Conservation (phyloP, 352 stramenopile species). For the Phytophthora pinifolia region DNA sequence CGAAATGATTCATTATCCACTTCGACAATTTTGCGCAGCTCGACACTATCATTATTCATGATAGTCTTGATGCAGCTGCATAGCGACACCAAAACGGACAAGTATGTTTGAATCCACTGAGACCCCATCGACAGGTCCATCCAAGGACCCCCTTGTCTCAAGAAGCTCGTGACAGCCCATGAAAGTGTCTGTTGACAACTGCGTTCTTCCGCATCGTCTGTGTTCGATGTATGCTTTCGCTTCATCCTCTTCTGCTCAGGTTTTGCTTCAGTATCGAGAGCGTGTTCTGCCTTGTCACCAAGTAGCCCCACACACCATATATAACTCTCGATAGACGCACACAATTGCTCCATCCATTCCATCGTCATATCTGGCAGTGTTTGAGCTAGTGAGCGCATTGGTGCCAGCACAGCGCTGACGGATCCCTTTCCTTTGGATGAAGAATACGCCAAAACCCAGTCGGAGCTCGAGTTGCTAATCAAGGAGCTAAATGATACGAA, state of each 20-base stretch:
- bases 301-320: conserved; percentile 56
- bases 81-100: conserved; percentile 30
- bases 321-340: conserved; percentile 58
- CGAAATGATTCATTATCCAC: conserved; percentile 25
- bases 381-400: conserved; percentile 41
- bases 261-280: conserved; percentile 13
- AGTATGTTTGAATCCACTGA: conserved; percentile 25
- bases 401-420: conserved; percentile 43
- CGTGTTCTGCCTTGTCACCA: conserved; percentile 25
- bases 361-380: conserved; percentile 27
- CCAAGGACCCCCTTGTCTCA: conserved; percentile 33
- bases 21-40: conserved; percentile 23
- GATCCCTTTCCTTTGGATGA: conserved; percentile 14
- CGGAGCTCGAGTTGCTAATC: conserved; percentile 34
- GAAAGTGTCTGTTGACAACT: conserved; percentile 31
- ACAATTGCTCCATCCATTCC: conserved; percentile 68
- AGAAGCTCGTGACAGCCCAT: conserved; percentile 40
- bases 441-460: conserved; percentile 58
- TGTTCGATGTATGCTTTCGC: conserved; percentile 30
- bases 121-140: conserved; percentile 6
- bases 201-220: background rate
- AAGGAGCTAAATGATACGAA: conserved; percentile 51
- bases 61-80: conserved; percentile 28
- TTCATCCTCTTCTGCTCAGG: conserved; percentile 23
- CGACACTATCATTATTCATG: conserved; percentile 8